Conservation (phyloP, 345 rosid species). For the Luvunga scandens region DNA sequence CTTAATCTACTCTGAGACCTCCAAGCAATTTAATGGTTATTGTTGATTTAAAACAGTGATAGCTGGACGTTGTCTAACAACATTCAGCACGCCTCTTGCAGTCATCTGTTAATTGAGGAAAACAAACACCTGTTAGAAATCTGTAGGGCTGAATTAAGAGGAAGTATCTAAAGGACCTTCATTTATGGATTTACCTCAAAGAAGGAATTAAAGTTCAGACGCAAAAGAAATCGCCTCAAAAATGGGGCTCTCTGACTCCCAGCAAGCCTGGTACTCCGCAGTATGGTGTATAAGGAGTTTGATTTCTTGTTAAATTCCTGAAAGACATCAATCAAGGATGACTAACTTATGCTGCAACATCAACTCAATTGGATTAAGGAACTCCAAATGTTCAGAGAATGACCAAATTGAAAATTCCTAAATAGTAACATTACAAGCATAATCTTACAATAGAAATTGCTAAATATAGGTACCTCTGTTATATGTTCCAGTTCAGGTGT, state of each 20-base stretch:
- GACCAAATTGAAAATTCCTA: not conserved
- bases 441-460: constrained; percentile 1
- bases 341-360: constrained; percentile 2
- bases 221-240: constrained; percentile 91
- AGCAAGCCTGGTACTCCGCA: constrained; percentile 89
- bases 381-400: not conserved
- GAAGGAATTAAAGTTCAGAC: constrained; percentile 82
- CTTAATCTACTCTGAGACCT: not conserved
- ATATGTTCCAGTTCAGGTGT: constrained; percentile 78
- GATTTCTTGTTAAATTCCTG: constrained; percentile 98
- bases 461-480: constrained; percentile 54
- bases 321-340: constrained; percentile 8
- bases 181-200: constrained; percentile 57
- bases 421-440: not conserved
- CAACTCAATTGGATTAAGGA: not conserved
- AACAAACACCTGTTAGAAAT: constrained; percentile 9
- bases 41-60: constrained; percentile 48
- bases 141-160: not conserved
- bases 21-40: constrained; percentile 17
- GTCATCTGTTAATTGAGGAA: constrained; percentile 54
- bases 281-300: constrained; percentile 80
- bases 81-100: constrained; percentile 78
- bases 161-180: not conserved
- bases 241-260: constrained; percentile 98
- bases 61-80: constrained; percentile 76